These are phyloP conservation scores for Spirogloea muscicola DNA, from an alignment of 139 green algal species.

Conservation along the genomic window DNA sequence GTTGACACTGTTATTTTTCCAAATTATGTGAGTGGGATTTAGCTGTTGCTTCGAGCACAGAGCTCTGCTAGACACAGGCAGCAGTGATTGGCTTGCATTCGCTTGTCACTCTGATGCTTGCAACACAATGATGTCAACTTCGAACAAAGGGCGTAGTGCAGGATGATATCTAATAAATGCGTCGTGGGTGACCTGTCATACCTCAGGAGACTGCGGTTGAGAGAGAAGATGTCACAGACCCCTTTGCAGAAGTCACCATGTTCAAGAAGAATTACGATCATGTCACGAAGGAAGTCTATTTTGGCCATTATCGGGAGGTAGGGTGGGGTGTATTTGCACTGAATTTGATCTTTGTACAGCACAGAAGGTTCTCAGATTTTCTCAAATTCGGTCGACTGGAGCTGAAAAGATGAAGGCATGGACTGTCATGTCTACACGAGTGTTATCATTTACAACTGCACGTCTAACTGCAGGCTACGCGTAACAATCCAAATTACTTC, in stretches of 20 bases:
- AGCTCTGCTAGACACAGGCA: too few species aligned
- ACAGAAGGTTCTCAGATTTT: too few species aligned
- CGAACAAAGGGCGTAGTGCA: neutral
- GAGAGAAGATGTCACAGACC: constrained; percentile 58
- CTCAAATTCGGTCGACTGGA: too few species aligned
- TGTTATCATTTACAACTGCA: too few species aligned
- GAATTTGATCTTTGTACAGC: too few species aligned
- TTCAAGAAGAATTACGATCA: constrained; percentile 80
- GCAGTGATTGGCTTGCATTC: too few species aligned
- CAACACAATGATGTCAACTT: neutral
- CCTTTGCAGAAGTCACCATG: constrained; percentile 66
- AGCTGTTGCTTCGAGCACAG: neutral
- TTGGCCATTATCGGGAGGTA: constrained; percentile 49
- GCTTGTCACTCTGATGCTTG: neutral
- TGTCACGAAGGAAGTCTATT: constrained; percentile 68
- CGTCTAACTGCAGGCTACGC: constrained; percentile 58
- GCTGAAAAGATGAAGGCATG: too few species aligned
- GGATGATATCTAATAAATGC: neutral
- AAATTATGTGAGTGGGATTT: constrained; percentile 63
- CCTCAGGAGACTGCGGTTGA: constrained; percentile 41
- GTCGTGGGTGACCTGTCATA: neutral
- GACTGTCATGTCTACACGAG: too few species aligned
- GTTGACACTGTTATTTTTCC: constrained; percentile 78
- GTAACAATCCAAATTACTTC: constrained; percentile 82
- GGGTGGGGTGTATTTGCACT: neutral